Evolutionary conservation across 805 yeast species (phyloP).

Genomic region (Ogataea henricii): DNA sequence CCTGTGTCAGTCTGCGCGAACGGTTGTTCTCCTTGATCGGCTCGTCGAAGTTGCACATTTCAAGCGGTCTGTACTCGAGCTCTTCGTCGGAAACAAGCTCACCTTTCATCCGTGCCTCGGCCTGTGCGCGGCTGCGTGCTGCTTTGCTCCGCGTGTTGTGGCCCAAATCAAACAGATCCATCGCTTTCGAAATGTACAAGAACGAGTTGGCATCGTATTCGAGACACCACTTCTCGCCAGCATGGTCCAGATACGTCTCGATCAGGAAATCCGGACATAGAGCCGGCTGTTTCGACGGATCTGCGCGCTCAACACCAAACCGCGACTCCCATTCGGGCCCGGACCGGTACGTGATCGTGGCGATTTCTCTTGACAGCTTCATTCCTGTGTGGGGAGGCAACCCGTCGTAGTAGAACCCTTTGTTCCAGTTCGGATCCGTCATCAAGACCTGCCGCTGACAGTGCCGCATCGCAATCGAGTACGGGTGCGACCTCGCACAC

Average conservation of each 20-base stretch:
- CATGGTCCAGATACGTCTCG: conserved; percentile 92
- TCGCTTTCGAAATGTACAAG: conserved; percentile 85
- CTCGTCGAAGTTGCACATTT: conserved; percentile 41
- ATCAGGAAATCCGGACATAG: conserved; percentile 91
- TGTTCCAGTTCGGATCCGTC: conserved; percentile 94
- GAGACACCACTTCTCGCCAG: conserved; percentile 89
- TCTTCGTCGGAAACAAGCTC: conserved; percentile 28
- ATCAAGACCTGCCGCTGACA: conserved; percentile 90
- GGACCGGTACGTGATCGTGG: conserved; percentile 89
- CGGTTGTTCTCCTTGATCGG: conserved; percentile 59
- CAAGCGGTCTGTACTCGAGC: conserved; percentile 31
- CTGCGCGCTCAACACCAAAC: conserved; percentile 85
- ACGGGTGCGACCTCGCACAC: conserved; percentile 92
- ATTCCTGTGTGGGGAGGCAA: conserved; percentile 93
- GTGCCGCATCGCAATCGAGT: conserved; percentile 90
- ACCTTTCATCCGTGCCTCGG: conserved; percentile 35
- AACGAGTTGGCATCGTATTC: conserved; percentile 92
- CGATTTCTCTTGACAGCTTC: conserved; percentile 92
- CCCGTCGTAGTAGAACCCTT: conserved; percentile 74
- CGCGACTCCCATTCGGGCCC: conserved; percentile 98
- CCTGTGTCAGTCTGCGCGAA: conserved; percentile 47
- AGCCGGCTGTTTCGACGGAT: conserved; percentile 77
- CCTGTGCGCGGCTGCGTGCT: conserved; percentile 38
- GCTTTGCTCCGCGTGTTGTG: conserved; percentile 47
- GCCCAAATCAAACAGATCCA: conserved; percentile 91